These are phyloP conservation scores for Chenopodium formosanum DNA, from an alignment of 148 eudicot species.

Conservation along the genomic window DNA sequence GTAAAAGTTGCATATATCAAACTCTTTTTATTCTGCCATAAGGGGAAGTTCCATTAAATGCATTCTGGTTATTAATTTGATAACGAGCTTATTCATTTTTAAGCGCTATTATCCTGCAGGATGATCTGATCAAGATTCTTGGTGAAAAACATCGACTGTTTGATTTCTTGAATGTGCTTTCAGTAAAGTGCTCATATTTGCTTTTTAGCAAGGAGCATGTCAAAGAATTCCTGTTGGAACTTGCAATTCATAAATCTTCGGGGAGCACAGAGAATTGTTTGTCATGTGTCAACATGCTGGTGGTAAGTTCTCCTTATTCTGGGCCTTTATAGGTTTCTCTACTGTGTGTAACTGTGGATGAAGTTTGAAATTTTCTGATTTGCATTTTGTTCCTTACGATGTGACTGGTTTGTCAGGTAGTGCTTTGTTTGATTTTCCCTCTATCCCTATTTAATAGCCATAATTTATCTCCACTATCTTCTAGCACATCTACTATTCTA, in stretches of 20 bases:
- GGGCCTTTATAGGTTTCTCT: background rate
- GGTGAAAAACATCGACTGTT: conserved; percentile 75
- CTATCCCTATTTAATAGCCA: no score
- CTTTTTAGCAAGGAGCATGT: conserved; percentile 93
- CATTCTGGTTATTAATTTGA: background rate
- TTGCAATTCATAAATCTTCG: conserved; percentile 56
- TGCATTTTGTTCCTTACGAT: background rate
- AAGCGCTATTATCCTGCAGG: conserved; percentile 43
- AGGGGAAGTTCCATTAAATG: background rate
- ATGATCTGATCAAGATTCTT: conserved; percentile 72
- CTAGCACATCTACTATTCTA: no score
- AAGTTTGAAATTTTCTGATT: background rate
- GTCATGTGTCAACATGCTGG: conserved; percentile 90
- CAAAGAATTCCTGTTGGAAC: conserved; percentile 69
- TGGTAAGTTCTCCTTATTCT: conserved; percentile 53
- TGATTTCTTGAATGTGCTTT: conserved; percentile 74
- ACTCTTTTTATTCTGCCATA: background rate
- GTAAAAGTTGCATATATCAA: background rate
- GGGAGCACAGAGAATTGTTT: conserved; percentile 48
- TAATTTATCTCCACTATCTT: no score
- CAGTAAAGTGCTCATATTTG: conserved; percentile 81
- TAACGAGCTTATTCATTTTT: conserved; percentile 1
- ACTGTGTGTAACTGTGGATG: background rate
- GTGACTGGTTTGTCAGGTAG: background rate
- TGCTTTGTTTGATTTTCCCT: background rate